These are phyloP conservation scores for Yamadazyma sp. DNA, from an alignment of 1,139 yeast species.

Conservation along the genomic window DNA sequence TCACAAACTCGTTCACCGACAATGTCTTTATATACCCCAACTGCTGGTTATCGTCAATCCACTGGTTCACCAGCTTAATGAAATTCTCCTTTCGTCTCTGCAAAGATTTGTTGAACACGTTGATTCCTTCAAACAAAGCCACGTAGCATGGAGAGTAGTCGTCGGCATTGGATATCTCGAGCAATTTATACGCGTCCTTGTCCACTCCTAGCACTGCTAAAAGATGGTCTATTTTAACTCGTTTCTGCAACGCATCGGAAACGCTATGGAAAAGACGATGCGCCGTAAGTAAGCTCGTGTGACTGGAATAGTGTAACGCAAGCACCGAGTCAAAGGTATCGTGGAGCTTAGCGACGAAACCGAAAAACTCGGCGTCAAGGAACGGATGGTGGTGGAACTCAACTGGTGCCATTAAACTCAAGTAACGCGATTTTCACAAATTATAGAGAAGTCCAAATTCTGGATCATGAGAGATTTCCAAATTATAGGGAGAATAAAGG, in stretches of 20 bases:
- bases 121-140: conserved; percentile 9
- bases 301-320: conserved; percentile 15
- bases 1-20: conserved; percentile 9
- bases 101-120: conserved; percentile 10
- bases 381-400: conserved; percentile 10
- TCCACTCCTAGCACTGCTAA: conserved; percentile 13
- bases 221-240: conserved; percentile 15
- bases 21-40: conserved; percentile 9
- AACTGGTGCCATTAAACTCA: not conserved
- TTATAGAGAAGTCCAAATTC: too few relatives aligned
- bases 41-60: conserved; percentile 43
- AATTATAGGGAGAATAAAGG: not conserved
- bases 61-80: conserved; percentile 59
- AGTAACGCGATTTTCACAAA: too few relatives aligned
- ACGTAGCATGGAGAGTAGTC: conserved; percentile 19
- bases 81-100: conserved; percentile 48
- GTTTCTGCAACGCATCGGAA: conserved; percentile 9
- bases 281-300: conserved; percentile 14
- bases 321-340: conserved; percentile 15
- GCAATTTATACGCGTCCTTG: conserved; percentile 11
- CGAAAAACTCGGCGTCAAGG: conserved; percentile 5
- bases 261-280: conserved; percentile 14
- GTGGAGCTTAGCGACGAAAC: conserved; percentile 9
- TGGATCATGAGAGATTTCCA: too few relatives aligned
- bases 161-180: conserved; percentile 10